Evolutionary conservation across 2,329 filamentous ascomycete species (phyloP).

Genomic region (Cytospora paraplurivora): DNA sequence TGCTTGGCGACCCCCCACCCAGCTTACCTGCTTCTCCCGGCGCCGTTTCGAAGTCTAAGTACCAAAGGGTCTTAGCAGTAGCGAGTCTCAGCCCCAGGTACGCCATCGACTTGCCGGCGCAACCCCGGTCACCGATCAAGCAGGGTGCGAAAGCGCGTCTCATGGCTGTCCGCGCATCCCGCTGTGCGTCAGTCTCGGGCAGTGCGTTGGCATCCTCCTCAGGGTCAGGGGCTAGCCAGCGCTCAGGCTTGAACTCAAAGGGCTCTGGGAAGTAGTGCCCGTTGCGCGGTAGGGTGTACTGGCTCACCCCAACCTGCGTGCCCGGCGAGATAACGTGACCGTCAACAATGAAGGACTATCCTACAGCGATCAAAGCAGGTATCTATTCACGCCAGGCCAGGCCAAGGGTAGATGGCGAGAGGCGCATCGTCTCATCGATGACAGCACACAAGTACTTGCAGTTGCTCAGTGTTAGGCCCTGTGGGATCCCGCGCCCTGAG

Average conservation of each 20-base stretch:
- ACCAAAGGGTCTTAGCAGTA: conserved; percentile 23
- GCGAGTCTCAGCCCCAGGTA: conserved; percentile 21
- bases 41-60: conserved; percentile 23
- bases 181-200: background rate
- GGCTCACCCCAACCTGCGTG: conserved; percentile 4
- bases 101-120: conserved; percentile 25
- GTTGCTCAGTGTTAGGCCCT: conserved; percentile 26
- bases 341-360: conserved; percentile 11
- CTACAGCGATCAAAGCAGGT: conserved; percentile 20
- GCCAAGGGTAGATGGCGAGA: conserved; percentile 14
- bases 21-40: conserved; percentile 9
- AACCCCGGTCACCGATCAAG: conserved; percentile 9
- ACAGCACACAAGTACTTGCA: conserved; percentile 32
- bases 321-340: conserved; percentile 11
- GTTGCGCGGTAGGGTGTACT: conserved; percentile 1
- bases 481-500: background rate
- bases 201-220: background rate
- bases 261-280: conserved; percentile 8
- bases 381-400: conserved; percentile 31
- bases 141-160: conserved; percentile 19
- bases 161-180: background rate
- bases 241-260: conserved; percentile 5
- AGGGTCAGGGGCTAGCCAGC: background rate
- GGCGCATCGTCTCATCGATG: conserved; percentile 18
- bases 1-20: background rate